These are phyloP conservation scores for Sporothrix protearum DNA, from an alignment of 2,329 filamentous ascomycete genomes.

Conservation along the genomic window DNA sequence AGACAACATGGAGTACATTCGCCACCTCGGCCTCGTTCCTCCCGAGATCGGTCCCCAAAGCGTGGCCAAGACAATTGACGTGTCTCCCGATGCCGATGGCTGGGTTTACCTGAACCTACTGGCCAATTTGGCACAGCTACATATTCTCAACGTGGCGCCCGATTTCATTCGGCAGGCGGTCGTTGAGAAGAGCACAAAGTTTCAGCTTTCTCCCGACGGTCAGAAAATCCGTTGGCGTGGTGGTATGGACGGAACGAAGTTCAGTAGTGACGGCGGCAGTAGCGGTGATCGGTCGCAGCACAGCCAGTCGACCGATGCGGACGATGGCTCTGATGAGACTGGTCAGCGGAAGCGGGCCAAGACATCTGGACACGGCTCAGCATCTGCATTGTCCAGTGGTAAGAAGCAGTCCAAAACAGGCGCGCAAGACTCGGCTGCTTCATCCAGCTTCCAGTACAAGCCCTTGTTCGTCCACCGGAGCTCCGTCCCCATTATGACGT, in stretches of 20 bases:
- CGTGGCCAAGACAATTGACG: constrained; percentile 41
- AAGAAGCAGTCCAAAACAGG: constrained; percentile 43
- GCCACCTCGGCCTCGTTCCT: constrained; percentile 65
- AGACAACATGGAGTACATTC: constrained; percentile 77
- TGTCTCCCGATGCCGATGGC: constrained; percentile 62
- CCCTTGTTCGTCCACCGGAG: constrained; percentile 57
- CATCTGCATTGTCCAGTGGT: constrained; percentile 36
- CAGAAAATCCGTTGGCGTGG: constrained; percentile 78
- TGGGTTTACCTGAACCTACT: constrained; percentile 83
- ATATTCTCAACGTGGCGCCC: constrained; percentile 77
- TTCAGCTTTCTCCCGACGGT: constrained; percentile 74
- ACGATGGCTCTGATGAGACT: constrained; percentile 43
- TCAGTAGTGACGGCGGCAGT: constrained; percentile 62
- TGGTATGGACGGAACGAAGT: constrained; percentile 59
- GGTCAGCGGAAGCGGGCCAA: constrained; percentile 47
- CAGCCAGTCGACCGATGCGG: constrained; percentile 50
- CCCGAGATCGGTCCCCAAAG: constrained; percentile 50
- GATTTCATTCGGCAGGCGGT: constrained; percentile 73
- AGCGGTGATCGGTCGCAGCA: constrained; percentile 45
- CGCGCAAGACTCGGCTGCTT: constrained; percentile 39
- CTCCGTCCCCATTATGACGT: constrained; percentile 46
- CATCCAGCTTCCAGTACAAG: constrained; percentile 59
- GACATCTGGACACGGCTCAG: constrained; percentile 38
- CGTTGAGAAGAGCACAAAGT: constrained; percentile 64
- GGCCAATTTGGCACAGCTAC: constrained; percentile 76